Conservation (phyloP, 2,329 filamentous ascomycete species). For the Ophiostoma ulmi region DNA sequence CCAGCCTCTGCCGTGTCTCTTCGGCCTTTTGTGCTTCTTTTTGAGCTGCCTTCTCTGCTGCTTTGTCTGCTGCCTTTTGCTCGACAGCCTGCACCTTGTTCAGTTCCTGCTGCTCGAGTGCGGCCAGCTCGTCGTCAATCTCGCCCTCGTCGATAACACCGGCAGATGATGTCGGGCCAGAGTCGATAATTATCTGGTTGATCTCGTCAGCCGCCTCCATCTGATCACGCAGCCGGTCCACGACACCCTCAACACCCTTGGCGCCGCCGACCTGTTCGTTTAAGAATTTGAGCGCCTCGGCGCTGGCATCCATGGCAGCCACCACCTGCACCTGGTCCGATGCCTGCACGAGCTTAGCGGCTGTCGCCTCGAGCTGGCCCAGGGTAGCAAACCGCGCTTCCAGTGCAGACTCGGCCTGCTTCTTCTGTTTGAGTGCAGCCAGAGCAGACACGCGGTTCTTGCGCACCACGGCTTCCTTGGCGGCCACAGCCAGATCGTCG, state of each 20-base stretch:
- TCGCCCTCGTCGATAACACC: conserved; percentile 67
- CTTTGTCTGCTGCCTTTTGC: conserved; percentile 35
- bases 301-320: conserved; percentile 72
- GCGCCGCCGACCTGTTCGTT: conserved; percentile 73
- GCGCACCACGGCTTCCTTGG: conserved; percentile 54
- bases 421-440: conserved; percentile 75
- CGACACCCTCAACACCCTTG: conserved; percentile 68
- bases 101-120: conserved; percentile 58
- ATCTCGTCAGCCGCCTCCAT: conserved; percentile 82
- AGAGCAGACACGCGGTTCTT: conserved; percentile 73
- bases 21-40: conserved; percentile 44
- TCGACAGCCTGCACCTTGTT: conserved; percentile 38
- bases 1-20: conserved; percentile 45
- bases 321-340: conserved; percentile 79
- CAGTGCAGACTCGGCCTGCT: conserved; percentile 64
- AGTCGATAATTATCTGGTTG: conserved; percentile 66
- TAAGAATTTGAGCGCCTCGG: conserved; percentile 64
- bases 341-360: conserved; percentile 78
- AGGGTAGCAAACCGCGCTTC: conserved; percentile 22
- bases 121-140: conserved; percentile 81
- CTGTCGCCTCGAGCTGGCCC: conserved; percentile 75
- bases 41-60: conserved; percentile 36
- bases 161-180: conserved; percentile 34
- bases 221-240: conserved; percentile 71
- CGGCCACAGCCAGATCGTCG: conserved; percentile 57